These are phyloP conservation scores for Wickerhamomyces subpelliculosus DNA, from an alignment of 805 yeast genomes.

Conservation along the genomic window DNA sequence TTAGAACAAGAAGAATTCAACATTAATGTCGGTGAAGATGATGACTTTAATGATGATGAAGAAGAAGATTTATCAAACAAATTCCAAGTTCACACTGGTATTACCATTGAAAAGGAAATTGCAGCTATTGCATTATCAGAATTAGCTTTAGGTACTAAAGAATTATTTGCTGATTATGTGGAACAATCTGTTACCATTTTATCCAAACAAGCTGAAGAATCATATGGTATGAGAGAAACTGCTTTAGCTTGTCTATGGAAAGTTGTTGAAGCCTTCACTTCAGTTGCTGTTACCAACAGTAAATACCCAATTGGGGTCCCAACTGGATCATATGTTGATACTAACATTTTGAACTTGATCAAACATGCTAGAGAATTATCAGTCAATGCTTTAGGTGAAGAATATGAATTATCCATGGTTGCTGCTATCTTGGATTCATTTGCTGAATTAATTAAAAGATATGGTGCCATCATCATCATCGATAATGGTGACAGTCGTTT, in stretches of 20 bases:
- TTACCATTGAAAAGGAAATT: slow-evolving; percentile 91
- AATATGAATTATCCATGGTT: slow-evolving; percentile 79
- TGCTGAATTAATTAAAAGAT: slow-evolving; percentile 55
- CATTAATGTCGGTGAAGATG: slow-evolving; percentile 50
- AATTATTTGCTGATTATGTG: slow-evolving; percentile 69
- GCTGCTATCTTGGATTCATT: slow-evolving; percentile 69
- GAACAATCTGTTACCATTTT: slow-evolving; percentile 60
- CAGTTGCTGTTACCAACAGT: slow-evolving; percentile 40
- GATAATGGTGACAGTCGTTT: slow-evolving; percentile 50
- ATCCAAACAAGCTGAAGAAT: slow-evolving; percentile 69
- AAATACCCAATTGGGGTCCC: slow-evolving; percentile 60
- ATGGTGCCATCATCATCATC: slow-evolving; percentile 67
- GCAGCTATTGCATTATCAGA: slow-evolving; percentile 90
- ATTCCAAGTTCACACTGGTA: slow-evolving; percentile 86
- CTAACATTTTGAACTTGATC: slow-evolving; percentile 50
- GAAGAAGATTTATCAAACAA: slow-evolving; percentile 64
- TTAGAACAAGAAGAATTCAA: slow-evolving; percentile 83
- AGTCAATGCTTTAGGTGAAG: slow-evolving; percentile 58
- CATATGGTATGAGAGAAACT: slow-evolving; percentile 87
- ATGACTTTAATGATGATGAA: slow-evolving; percentile 39
- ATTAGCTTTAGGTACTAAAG: slow-evolving; percentile 81
- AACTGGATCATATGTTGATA: slow-evolving; percentile 51
- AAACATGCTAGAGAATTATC: slow-evolving; percentile 63
- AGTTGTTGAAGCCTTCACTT: slow-evolving; percentile 64
- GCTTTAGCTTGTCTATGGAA: slow-evolving; percentile 81